Base-by-base conservation (phyloP, 805 yeast genomes). In the Ogataea glucozyma region DNA sequence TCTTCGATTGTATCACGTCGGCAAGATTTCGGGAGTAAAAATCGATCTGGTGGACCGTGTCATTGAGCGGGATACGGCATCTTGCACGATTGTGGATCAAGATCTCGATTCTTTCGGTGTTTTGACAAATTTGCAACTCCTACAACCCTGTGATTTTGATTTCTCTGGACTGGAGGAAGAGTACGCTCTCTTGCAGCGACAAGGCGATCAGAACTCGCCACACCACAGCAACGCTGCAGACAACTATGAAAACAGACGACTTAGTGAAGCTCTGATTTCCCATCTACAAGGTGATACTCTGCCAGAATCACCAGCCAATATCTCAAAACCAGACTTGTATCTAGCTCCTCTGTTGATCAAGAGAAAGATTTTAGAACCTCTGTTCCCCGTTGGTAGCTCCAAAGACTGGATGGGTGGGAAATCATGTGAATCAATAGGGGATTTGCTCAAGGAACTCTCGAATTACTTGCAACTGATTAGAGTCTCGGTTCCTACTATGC, bases 1-100 rank as follows among this genome's bases (percentile, higher is more conserved):
- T 4, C 27, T 66, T 9, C 60, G 55, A 37, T 27, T 62, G 23
- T 49, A 52, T 29, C 48, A 48, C 13, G 38, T 43, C 3, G 70
- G 70, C 7, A 35, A 42, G 22, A 31, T 66, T 4, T 26, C 32
- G 7, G 44, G 51, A 19, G 32, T 56, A 30, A 58, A 53, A 33
- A 41, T 66, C 19, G 65, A 66, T 46, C 43, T 57, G 6, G 47
- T 51, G 12, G 51, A 52, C 8, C 40, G 48, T 11, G 35, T 42
- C 4, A 46, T 63, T 9, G 53, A 46, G n/a, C 35, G 31, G 5
- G 38, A n/a, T 13, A 40, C 27, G 3, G 44, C 44, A 4, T 12
- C 27, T 10, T 26, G 32, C 10, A 13, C 14, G 9, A 12, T 52
- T 9, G 11, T 53, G 14, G 42, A 47, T 19, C 38, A 34, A 4